Evolutionary conservation across 345 rosid genomes (phyloP).

Genomic region (Eucalyptus sp.): DNA sequence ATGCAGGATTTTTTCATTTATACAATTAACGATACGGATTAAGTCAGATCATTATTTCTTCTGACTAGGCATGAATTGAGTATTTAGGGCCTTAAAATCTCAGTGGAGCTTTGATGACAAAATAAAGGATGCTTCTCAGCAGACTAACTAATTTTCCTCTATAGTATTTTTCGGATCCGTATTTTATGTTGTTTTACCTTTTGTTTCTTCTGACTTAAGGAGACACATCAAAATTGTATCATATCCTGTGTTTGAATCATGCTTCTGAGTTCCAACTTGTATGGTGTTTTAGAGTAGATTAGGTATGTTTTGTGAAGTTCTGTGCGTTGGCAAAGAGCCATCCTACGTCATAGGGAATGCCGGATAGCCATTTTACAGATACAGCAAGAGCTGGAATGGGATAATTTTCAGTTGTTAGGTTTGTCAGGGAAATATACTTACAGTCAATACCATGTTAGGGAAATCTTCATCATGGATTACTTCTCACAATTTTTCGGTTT

Average conservation of each 20-base stretch:
- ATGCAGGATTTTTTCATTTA: neutral
- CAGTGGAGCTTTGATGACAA: neutral
- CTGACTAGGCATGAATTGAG: neutral
- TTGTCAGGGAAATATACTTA: neutral
- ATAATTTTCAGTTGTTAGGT: neutral
- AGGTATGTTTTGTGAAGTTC: neutral
- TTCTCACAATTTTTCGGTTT: neutral
- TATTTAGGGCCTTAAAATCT: neutral
- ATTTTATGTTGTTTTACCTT: neutral
- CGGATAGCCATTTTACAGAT: neutral
- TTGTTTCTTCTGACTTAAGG: neutral
- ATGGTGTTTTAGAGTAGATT: neutral
- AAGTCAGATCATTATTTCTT: neutral
- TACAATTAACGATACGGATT: neutral
- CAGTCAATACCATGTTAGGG: neutral
- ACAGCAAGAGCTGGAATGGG: neutral
- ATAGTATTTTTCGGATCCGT: neutral
- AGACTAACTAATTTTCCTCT: neutral
- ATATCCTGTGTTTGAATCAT: neutral
- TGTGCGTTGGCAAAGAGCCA: neutral
- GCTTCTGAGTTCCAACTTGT: neutral
- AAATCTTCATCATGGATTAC: neutral
- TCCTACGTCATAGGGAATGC: neutral
- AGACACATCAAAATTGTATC: neutral
- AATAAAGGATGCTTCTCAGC: neutral